A percentile compares a stretch with the other conserved stretches of the same genome.
These are phyloP conservation scores for Penicillium simplicissimum DNA, from an alignment of 495 filamentous ascomycete genomes.

Conservation along the genomic window DNA sequence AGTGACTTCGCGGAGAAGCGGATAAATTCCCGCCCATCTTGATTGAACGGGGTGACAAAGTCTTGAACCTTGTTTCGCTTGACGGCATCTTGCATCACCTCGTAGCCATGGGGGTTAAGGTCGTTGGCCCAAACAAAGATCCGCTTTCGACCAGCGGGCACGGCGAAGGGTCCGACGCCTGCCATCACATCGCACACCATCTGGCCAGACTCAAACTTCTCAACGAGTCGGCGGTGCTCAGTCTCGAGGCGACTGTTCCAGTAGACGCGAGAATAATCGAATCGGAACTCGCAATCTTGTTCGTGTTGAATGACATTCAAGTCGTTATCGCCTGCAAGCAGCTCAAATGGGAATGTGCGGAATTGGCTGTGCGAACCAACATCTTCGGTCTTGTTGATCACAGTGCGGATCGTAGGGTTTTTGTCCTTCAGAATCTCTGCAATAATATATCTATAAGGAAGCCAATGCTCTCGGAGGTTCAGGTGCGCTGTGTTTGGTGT, in stretches of 20 bases:
- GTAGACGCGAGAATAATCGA: slow-evolving; percentile 78
- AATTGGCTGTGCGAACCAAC: slow-evolving; percentile 83
- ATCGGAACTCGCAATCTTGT: slow-evolving; percentile 50
- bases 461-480: slow-evolving; percentile 79
- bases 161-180: slow-evolving; percentile 91
- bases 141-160: slow-evolving; percentile 84
- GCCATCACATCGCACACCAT: slow-evolving; percentile 98
- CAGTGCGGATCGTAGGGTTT: slow-evolving; percentile 73
- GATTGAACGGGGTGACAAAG: slow-evolving; percentile 76
- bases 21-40: slow-evolving; percentile 83
- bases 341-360: slow-evolving; percentile 90
- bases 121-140: slow-evolving; percentile 98
- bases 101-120: slow-evolving; percentile 86
- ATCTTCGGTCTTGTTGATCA: slow-evolving; percentile 93
- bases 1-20: slow-evolving; percentile 62
- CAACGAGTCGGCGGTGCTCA: slow-evolving; percentile 81
- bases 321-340: slow-evolving; percentile 78
- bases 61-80: slow-evolving; percentile 73
- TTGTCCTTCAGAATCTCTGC: slow-evolving; percentile 86
- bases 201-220: slow-evolving; percentile 77
- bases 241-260: slow-evolving; percentile 92
- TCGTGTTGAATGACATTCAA: slow-evolving; percentile 73
- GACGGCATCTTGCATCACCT: slow-evolving; percentile 67
- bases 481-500: slow-evolving; percentile 62
- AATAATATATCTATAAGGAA: slow-evolving; percentile 81